phyloP scores from a whole-genome alignment of 75 land plant genomes.

The Pseudotsuga menziesii region DNA sequence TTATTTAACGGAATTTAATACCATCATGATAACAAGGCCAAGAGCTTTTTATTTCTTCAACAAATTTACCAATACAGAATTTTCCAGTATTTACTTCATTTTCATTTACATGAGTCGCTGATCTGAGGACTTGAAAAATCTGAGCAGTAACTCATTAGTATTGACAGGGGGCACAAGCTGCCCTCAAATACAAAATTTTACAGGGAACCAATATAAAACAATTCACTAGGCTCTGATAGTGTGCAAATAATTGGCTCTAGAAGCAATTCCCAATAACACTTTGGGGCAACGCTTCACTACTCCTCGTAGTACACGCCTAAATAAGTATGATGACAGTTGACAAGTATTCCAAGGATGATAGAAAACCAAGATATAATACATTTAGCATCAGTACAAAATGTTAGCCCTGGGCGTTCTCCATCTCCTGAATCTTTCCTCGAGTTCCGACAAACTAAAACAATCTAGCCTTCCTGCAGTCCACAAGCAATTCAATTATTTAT shows the following conservation, averaged over 20 bases:
- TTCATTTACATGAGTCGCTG: constrained; percentile 2
- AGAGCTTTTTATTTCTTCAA: constrained; percentile 3
- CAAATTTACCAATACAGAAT: background rate
- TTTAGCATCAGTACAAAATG: constrained; percentile 1
- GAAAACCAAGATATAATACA: constrained; percentile 4
- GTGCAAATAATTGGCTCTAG: background rate
- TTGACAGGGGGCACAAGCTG: background rate
- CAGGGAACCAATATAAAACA: background rate
- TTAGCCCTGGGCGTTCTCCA: background rate
- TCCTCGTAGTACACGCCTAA: background rate
- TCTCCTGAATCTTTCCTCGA: background rate
- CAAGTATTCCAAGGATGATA: constrained; percentile 3
- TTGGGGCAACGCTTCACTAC: background rate
- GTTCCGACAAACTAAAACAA: background rate
- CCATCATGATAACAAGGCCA: background rate
- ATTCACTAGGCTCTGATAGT: background rate
- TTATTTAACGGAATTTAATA: background rate
- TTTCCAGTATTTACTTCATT: background rate
- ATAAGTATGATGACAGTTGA: background rate
- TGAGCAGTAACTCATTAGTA: background rate
- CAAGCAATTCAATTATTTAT: background rate
- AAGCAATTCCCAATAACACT: constrained; percentile 5
- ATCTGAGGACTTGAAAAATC: background rate
- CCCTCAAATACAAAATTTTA: background rate
- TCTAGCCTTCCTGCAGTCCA: background rate